These are phyloP conservation scores for Dichomitus squalens DNA, from an alignment of 1,284 basidiomycete species.

Conservation along the genomic window DNA sequence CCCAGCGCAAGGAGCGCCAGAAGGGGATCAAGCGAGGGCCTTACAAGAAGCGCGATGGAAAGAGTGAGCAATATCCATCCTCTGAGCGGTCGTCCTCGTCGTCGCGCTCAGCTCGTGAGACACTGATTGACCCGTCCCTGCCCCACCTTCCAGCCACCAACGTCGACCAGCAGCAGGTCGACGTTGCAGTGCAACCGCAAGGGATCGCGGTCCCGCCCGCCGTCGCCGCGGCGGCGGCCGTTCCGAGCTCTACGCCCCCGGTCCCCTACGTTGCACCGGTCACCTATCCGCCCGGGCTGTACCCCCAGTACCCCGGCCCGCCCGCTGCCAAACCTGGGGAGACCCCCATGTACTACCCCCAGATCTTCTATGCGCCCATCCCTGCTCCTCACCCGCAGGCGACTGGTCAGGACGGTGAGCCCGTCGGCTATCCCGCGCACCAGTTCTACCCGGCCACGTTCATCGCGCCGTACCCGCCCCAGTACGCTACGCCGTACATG, in stretches of 20 bases:
- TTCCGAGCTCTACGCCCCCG: slow-evolving; percentile 43
- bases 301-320: slow-evolving; percentile 49
- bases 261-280: slow-evolving; percentile 48
- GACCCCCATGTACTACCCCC: slow-evolving; percentile 49
- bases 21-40: slow-evolving; percentile 87
- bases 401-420: slow-evolving; percentile 49
- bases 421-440: slow-evolving; percentile 41
- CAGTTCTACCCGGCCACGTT: slow-evolving; percentile 57
- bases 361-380: slow-evolving; percentile 44
- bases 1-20: slow-evolving; percentile 81
- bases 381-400: slow-evolving; percentile 45
- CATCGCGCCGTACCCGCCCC: slow-evolving; percentile 44
- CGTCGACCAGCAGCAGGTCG: slow-evolving; percentile 51
- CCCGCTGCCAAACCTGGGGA: slow-evolving; percentile 54
- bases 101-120: slow-evolving; percentile 21
- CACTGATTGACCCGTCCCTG: slow-evolving; percentile 37
- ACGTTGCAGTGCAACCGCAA: slow-evolving; percentile 44
- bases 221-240: slow-evolving; percentile 42
- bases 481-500: slow-evolving; percentile 52
- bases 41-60: slow-evolving; percentile 92
- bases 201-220: slow-evolving; percentile 46
- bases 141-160: slow-evolving; percentile 55
- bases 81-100: slow-evolving; percentile 15
- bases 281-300: slow-evolving; percentile 43
- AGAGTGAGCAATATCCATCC: slow-evolving; percentile 51